A percentile compares a stretch with the other conserved stretches of the same genome.
These are phyloP conservation scores for Alternaria ventricosa DNA, from an alignment of 2,329 filamentous ascomycete species.

Conservation along the genomic window DNA sequence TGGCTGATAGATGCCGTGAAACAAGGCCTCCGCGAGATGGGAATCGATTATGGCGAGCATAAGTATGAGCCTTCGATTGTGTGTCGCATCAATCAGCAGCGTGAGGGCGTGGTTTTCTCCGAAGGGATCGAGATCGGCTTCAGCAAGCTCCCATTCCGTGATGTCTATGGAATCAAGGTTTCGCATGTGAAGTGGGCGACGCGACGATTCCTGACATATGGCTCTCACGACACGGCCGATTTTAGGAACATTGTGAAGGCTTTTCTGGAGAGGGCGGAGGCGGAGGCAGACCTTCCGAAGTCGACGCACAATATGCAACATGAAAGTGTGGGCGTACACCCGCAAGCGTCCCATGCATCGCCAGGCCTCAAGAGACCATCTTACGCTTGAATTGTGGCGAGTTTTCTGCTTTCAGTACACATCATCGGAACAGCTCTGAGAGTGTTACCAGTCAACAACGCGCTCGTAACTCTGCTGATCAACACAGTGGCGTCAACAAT, in stretches of 20 bases:
- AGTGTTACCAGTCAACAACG: not conserved
- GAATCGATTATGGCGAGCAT: conserved; percentile 31
- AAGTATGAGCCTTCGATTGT: conserved; percentile 20
- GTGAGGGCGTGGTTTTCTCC: conserved; percentile 26
- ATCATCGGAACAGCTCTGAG: not conserved
- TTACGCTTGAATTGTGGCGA: conserved; percentile 1
- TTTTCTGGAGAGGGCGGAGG: conserved; percentile 27
- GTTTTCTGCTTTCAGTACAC: not conserved
- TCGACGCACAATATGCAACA: not conserved
- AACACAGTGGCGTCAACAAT: not conserved
- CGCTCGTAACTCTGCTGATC: not conserved
- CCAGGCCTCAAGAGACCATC: not conserved
- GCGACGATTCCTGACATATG: conserved; percentile 2
- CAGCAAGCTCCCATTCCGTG: conserved; percentile 35
- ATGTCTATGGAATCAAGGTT: conserved; percentile 30
- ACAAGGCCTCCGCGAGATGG: conserved; percentile 26
- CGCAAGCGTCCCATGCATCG: not conserved
- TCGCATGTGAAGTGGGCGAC: conserved; percentile 28
- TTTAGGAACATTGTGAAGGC: conserved; percentile 29
- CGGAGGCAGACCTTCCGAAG: not conserved
- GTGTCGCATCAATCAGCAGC: conserved; percentile 31
- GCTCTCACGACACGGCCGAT: conserved; percentile 14
- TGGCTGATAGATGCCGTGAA: conserved; percentile 38
- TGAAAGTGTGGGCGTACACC: not conserved
- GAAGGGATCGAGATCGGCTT: conserved; percentile 33